These are phyloP conservation scores for Neoarthrinium moseri DNA, from an alignment of 2,329 filamentous ascomycete genomes.

Conservation along the genomic window DNA sequence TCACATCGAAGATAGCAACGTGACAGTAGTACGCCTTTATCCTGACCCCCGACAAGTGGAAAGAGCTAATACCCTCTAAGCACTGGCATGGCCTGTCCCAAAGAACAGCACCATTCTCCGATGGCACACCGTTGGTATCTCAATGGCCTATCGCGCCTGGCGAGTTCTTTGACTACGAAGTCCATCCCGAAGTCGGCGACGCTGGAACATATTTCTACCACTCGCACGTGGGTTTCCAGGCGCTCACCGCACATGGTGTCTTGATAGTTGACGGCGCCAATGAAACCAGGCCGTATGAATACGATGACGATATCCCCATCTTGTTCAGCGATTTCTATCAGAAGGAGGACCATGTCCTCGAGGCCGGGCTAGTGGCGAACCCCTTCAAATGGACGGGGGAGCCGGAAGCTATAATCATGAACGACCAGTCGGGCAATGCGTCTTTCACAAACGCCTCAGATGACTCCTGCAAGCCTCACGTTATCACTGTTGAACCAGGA, in stretches of 20 bases:
- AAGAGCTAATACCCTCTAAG: conserved; percentile 29
- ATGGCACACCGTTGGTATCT: conserved; percentile 57
- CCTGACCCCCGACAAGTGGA: background rate
- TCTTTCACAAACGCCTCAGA: conserved; percentile 32
- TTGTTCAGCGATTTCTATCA: conserved; percentile 57
- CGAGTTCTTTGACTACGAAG: conserved; percentile 67
- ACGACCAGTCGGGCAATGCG: conserved; percentile 48
- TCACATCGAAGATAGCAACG: conserved; percentile 48
- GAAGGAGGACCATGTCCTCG: conserved; percentile 50
- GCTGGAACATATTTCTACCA: conserved; percentile 69
- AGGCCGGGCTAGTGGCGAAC: conserved; percentile 42
- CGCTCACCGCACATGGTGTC: conserved; percentile 53
- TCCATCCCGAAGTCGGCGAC: conserved; percentile 49
- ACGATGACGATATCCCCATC: conserved; percentile 60
- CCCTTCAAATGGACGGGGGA: conserved; percentile 61
- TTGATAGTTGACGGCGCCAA: conserved; percentile 55
- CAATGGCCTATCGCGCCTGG: conserved; percentile 65
- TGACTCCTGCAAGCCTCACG: conserved; percentile 39
- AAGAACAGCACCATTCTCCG: conserved; percentile 60
- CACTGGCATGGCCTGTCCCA: conserved; percentile 68
- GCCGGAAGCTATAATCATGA: conserved; percentile 54
- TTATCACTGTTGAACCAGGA: conserved; percentile 58
- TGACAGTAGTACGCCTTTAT: conserved; percentile 45
- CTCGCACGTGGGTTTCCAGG: conserved; percentile 64
- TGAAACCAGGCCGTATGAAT: conserved; percentile 49